Evolutionary conservation across 805 yeast species (phyloP).

Genomic region (Ogataea paradorogensis): DNA sequence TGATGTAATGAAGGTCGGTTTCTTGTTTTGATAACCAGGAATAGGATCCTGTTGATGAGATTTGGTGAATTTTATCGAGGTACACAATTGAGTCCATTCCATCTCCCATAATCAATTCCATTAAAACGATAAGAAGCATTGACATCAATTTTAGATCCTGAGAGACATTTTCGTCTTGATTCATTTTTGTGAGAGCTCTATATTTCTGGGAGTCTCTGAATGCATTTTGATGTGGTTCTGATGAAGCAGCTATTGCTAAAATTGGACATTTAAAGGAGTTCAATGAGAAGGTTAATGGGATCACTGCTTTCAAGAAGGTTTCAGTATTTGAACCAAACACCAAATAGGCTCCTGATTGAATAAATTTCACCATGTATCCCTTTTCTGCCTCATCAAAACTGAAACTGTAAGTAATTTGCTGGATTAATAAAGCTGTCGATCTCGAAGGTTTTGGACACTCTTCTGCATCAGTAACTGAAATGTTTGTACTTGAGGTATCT

Average conservation of each 20-base stretch:
- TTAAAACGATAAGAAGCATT: conserved; percentile 4
- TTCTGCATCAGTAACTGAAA: neutral
- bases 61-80: conserved; percentile 3
- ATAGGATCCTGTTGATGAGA: neutral
- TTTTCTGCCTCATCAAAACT: conserved; percentile 1
- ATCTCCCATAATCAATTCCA: conserved; percentile 8
- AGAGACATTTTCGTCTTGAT: neutral
- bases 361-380: conserved; percentile 1
- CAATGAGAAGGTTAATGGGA: conserved; percentile 3
- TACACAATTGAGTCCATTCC: conserved; percentile 7
- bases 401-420: conserved; percentile 3
- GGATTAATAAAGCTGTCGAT: neutral
- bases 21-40: conserved; percentile 3
- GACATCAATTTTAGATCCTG: neutral
- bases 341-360: neutral
- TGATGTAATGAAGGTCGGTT: conserved; percentile 1
- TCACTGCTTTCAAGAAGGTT: neutral
- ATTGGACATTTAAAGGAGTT: conserved; percentile 1
- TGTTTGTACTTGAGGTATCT: neutral
- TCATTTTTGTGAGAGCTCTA: conserved; percentile 4
- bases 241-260: conserved; percentile 2
- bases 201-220: conserved; percentile 4
- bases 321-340: conserved; percentile 1
- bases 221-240: neutral
- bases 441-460: neutral